phyloP scores from a whole-genome alignment of 768 basidiomycete species.

The Termitomyces heimii region DNA sequence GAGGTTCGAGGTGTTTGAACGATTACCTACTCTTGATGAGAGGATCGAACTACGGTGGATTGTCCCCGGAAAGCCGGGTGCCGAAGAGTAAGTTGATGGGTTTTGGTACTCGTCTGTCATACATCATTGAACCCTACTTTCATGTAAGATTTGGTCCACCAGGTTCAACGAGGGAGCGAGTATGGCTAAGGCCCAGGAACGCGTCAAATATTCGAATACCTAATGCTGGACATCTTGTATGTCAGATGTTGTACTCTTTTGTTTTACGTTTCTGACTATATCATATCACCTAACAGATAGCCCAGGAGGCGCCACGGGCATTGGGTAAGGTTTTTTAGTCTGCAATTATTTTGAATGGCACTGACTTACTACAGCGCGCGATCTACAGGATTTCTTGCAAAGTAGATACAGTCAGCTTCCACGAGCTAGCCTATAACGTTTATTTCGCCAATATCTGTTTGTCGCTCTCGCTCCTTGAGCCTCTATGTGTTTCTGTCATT shows the following conservation, averaged over 20 bases:
- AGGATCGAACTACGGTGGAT: slow-evolving; percentile 50
- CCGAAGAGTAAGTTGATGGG: slow-evolving; percentile 25
- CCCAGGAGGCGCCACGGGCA: slow-evolving; percentile 33
- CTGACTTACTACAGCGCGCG: slow-evolving; percentile 3
- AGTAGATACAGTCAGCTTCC: not conserved
- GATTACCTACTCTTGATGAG: slow-evolving; percentile 38
- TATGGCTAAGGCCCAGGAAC: slow-evolving; percentile 38
- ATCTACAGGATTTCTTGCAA: slow-evolving; percentile 10
- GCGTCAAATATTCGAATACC: slow-evolving; percentile 33
- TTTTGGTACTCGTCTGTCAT: not conserved
- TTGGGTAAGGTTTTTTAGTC: slow-evolving; percentile 17
- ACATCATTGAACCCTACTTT: not conserved
- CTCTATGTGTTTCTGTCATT: too few relatives aligned
- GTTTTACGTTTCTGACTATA: not conserved
- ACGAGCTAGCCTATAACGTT: slow-evolving; percentile 1
- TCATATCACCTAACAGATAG: slow-evolving; percentile 23
- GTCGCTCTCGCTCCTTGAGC: too few relatives aligned
- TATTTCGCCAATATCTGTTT: too few relatives aligned
- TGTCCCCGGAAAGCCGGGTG: slow-evolving; percentile 38
- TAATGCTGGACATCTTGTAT: slow-evolving; percentile 39
- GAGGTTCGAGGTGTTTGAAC: slow-evolving; percentile 34
- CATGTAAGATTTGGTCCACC: slow-evolving; percentile 25
- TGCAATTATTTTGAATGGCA: not conserved
- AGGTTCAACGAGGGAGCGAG: slow-evolving; percentile 27
- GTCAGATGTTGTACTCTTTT: slow-evolving; percentile 9